Evolutionary conservation across 768 basidiomycete species (phyloP), one percentile per base, ranked within the genome.

Genomic region (Lentinus tigrinus): DNA sequence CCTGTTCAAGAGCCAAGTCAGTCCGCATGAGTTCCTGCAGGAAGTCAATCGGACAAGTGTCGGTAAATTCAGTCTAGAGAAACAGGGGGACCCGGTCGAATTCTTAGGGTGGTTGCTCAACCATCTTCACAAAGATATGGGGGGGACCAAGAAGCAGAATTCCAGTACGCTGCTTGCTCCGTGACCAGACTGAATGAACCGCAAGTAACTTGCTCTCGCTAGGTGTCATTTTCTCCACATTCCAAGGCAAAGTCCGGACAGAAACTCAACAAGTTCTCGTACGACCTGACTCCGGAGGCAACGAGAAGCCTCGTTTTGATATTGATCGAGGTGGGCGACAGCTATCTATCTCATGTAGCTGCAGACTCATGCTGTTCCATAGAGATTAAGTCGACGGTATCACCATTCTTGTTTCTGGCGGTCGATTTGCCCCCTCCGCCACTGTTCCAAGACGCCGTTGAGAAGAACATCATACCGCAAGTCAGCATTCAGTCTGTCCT

Each of bases 391-490:
- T 83, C 86, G 38, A 77, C 81, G 21, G 80, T 82, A 50, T 94
- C 95, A 4, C 97, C 97, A 4, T 99, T 98, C 78, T 79, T 99
- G 57, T 97, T 96, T 76, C 83, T 99, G 39, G 92, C 96, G 1
- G 85, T 98, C 27, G 97, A 99, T 75, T 82, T 98, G 24, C 97
- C 97, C 17, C 91, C 97, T 0, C 95, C 95, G n/a, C 97, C 96
- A 16, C 76, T 99, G 38, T 99, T 98, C 74, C 96, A 98, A 74
- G 95, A 98, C 69, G 76, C 91, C 4, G 83, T 96, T 46, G 95
- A 97, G 77, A 97, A 97, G 77, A 98, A 98, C 72, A 98, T 99
- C 71, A 97, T 98, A 63, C 97, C 97, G 31, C 97, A 99, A 80
- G 93, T 97, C 60, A 89, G 89, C 46, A 87, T 99, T 56, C 85